These are phyloP conservation scores for Pleurotus tuber-regium DNA, from an alignment of 768 basidiomycete genomes.

Conservation along the genomic window DNA sequence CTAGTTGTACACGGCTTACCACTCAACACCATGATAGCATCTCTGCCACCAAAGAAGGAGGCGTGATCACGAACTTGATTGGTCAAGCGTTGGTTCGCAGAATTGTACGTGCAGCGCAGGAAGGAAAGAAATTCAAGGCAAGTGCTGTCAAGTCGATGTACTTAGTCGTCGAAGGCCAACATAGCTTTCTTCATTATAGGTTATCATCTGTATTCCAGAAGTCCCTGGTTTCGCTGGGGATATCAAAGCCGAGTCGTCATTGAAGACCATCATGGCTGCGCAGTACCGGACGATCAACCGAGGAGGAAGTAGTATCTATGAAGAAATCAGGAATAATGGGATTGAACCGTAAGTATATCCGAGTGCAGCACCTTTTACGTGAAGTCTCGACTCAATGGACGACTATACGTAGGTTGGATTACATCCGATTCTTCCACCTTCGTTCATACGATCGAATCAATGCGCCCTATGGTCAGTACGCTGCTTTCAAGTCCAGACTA, in stretches of 20 bases:
- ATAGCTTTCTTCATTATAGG: constrained; percentile 37
- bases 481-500: background rate
- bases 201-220: constrained; percentile 86
- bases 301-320: constrained; percentile 84
- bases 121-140: constrained; percentile 77
- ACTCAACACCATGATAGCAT: constrained; percentile 47
- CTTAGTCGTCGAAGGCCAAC: background rate
- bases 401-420: constrained; percentile 61
- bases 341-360: constrained; percentile 67
- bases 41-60: constrained; percentile 62
- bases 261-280: constrained; percentile 86
- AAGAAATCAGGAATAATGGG: constrained; percentile 72
- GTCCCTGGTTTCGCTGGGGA: constrained; percentile 88
- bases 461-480: constrained; percentile 55
- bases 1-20: background rate
- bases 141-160: too few relatives aligned
- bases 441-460: constrained; percentile 91
- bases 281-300: constrained; percentile 89
- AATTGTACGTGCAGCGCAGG: constrained; percentile 74
- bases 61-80: constrained; percentile 78
- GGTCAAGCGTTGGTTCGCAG: constrained; percentile 81
- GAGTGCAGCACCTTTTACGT: background rate
- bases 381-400: background rate
- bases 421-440: constrained; percentile 91
- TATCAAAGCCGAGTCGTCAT: constrained; percentile 58